Evolutionary conservation across 202 grass and related monocot species (phyloP).

Genomic region (Cymbopogon flexuosus): DNA sequence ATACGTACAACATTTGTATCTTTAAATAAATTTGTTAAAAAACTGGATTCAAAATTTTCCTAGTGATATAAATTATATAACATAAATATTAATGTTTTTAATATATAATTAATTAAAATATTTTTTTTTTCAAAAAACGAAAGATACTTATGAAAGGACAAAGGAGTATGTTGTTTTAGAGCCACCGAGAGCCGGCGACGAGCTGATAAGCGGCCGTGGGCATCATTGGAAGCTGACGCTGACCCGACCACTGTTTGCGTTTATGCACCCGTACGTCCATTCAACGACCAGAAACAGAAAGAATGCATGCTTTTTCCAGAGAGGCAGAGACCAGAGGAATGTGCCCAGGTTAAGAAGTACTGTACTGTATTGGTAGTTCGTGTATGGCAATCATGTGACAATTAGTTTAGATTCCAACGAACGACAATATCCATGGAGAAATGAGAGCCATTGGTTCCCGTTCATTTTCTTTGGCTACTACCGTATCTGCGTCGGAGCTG

Average conservation of each 20-base stretch:
- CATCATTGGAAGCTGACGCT: not conserved
- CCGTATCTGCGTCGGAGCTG: slow-evolving; percentile 11
- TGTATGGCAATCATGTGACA: not conserved
- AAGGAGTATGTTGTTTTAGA: too few species aligned
- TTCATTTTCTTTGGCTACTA: not conserved
- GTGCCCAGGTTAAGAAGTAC: too few species aligned
- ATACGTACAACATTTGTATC: too few species aligned
- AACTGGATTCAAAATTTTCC: too few species aligned
- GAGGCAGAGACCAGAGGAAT: not conserved
- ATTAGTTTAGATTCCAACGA: not conserved
- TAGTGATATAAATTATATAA: too few species aligned
- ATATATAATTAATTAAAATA: too few species aligned
- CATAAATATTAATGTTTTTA: too few species aligned
- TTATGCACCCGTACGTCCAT: not conserved
- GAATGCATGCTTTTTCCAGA: not conserved
- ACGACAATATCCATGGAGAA: not conserved
- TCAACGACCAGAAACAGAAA: not conserved
- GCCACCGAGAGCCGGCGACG: not conserved
- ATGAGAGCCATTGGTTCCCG: not conserved
- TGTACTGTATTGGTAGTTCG: not conserved
- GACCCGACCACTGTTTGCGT: not conserved
- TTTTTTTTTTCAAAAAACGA: too few species aligned
- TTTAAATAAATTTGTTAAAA: too few species aligned
- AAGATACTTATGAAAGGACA: too few species aligned
- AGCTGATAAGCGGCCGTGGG: not conserved